Percentiles rank a stretch among this genome's conserved stretches.
These are phyloP conservation scores for Ophiocordyceps unilateralis DNA, from an alignment of 2,329 filamentous ascomycete species.

Conservation along the genomic window DNA sequence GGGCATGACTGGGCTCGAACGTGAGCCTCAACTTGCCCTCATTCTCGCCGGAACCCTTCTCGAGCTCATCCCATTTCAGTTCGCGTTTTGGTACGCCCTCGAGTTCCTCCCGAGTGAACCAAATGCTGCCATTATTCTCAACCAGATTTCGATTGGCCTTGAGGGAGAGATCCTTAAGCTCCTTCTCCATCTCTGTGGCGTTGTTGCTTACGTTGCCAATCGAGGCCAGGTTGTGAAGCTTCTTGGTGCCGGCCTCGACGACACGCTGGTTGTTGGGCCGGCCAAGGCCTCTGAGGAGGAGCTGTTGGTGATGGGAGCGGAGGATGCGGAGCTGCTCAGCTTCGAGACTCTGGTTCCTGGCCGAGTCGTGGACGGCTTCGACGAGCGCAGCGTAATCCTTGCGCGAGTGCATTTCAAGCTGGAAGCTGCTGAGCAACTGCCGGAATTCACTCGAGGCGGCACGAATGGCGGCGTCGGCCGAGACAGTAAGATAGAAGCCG, in stretches of 20 bases:
- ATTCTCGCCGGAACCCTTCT: constrained; percentile 55
- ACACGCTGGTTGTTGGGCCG: constrained; percentile 57
- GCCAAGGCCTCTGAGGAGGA: constrained; percentile 59
- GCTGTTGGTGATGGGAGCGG: constrained; percentile 62
- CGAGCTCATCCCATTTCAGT: constrained; percentile 40
- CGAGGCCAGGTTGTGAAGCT: too few relatives aligned
- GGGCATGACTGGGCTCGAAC: constrained; percentile 73
- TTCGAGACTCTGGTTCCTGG: constrained; percentile 40
- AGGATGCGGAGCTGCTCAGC: constrained; percentile 55
- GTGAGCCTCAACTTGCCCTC: constrained; percentile 58
- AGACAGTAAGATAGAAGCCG: constrained; percentile 69
- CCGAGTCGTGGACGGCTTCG: constrained; percentile 35
- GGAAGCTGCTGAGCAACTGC: constrained; percentile 58
- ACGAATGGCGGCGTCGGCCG: constrained; percentile 47
- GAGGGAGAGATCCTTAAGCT: constrained; percentile 56
- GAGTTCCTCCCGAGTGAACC: constrained; percentile 59
- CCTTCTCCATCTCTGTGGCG: too few relatives aligned
- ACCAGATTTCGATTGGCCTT: constrained; percentile 67
- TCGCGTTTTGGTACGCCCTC: constrained; percentile 61
- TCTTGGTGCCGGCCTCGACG: too few relatives aligned
- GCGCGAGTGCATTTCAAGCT: constrained; percentile 64
- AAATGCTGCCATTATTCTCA: constrained; percentile 66
- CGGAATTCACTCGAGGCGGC: constrained; percentile 64
- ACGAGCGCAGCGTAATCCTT: constrained; percentile 62
- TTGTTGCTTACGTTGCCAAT: too few relatives aligned